Percentiles rank a stretch among this genome's conserved stretches.
Evolutionary conservation across 805 yeast genomes (phyloP).

Genomic region (Kluyveromyces aestuarii): DNA sequence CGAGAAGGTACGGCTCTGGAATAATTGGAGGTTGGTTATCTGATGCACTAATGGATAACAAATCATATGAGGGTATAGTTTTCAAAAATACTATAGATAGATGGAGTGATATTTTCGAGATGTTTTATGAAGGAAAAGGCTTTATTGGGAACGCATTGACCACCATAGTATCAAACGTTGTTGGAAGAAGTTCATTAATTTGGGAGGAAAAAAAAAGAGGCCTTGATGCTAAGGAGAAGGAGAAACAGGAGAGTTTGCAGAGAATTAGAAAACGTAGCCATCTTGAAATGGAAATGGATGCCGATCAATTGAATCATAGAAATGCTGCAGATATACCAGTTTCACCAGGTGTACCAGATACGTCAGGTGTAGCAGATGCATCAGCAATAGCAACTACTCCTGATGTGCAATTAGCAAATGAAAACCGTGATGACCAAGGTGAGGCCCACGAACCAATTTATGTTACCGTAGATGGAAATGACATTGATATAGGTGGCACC

Average conservation of each 20-base stretch:
- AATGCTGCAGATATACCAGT: not conserved
- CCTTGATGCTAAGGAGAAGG: conserved; percentile 18
- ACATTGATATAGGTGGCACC: conserved; percentile 79
- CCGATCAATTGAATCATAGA: conserved; percentile 14
- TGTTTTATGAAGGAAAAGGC: conserved; percentile 39
- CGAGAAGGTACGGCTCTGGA: not conserved
- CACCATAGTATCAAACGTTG: conserved; percentile 38
- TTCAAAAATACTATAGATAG: conserved; percentile 48
- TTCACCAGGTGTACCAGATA: no score
- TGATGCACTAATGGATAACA: conserved; percentile 24
- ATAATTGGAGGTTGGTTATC: conserved; percentile 11
- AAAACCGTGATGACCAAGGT: not conserved
- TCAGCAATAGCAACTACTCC: not conserved
- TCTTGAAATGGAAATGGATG: conserved; percentile 17
- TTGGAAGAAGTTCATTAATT: conserved; percentile 38
- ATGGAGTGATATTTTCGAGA: conserved; percentile 52
- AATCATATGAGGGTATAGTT: conserved; percentile 24
- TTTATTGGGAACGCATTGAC: conserved; percentile 32
- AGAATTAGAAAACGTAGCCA: conserved; percentile 17
- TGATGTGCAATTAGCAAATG: conserved; percentile 13
- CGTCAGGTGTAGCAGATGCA: no score
- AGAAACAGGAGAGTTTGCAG: conserved; percentile 24
- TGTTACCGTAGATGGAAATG: conserved; percentile 66
- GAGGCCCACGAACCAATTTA: conserved; percentile 42
- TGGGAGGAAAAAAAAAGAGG: conserved; percentile 15